Base-by-base conservation (phyloP, 2,329 filamentous ascomycete genomes). In the Alternaria dauci region DNA sequence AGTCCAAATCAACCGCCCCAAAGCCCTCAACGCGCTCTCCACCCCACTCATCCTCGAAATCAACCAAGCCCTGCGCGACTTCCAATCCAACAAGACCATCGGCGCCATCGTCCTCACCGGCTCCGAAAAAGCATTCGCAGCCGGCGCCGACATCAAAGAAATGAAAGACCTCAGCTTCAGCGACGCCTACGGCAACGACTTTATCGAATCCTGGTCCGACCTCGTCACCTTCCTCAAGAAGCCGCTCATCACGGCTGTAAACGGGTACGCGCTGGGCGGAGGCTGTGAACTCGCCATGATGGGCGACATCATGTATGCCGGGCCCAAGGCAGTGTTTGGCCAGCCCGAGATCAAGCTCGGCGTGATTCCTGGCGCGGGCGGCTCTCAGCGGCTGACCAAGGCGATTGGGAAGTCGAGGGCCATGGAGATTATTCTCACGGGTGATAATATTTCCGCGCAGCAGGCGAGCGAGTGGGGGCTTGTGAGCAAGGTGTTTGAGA, bases 131-230 rank as follows among this genome's bases (percentile, higher is more conserved):
- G 94, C 94, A 42, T 99, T 79, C 56, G 77, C 73, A 77, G 86
- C 95, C 44, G 95, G 95, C 52, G 95, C 95, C 62, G 95, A 99
- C 80, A 99, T 99, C 84, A 98, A 98, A 81, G 95, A 99, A 81
- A 99, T 99, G 95, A 91, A 93, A 30, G 89, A 93, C 62, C 88
- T 97, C 39, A 94, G 90, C 56, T 99, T 99, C 81, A 87, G 91
- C 65, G 84, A 90, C 67, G 94, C 95, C 39, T 98, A 97, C 83
- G 91, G 88, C 48, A 88, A 84, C 69, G 92, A 96, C 76, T 99
- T 99, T 80, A 98, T 99, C 80, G 93, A 97, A 78, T 89, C 89
- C 9, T 99, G 95, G 95, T 97, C 93, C 6, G 86, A 91, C 65
- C 87, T 97, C 47, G 91, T 93, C 26, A 92, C 89, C 20, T 85